Evolutionary conservation across 2,329 filamentous ascomycete species (phyloP).

Genomic region (Sporothrix brasiliensis): DNA sequence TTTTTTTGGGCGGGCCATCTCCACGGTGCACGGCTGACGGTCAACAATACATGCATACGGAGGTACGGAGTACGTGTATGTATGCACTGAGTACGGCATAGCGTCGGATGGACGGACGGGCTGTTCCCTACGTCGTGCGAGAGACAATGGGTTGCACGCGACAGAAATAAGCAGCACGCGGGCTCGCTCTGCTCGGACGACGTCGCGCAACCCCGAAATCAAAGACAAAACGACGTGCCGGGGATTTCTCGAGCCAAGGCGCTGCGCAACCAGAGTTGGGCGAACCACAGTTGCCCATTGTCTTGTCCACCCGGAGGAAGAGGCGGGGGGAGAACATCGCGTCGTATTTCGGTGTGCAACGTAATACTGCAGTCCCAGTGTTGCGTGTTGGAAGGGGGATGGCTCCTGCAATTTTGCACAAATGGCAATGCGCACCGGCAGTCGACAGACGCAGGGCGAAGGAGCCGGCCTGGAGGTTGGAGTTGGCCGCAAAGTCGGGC

Average conservation of each 20-base stretch:
- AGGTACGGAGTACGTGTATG: too few relatives aligned
- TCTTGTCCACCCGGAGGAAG: background rate
- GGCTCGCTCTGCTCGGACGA: conserved; percentile 2
- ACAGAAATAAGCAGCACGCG: too few relatives aligned
- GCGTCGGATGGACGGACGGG: conserved; percentile 12
- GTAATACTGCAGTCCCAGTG: conserved; percentile 5
- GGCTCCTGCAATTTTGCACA: conserved; percentile 18
- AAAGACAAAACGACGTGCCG: conserved; percentile 1
- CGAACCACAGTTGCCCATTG: background rate
- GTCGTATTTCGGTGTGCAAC: conserved; percentile 4
- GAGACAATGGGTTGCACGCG: too few relatives aligned
- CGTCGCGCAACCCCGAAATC: conserved; percentile 12
- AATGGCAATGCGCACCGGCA: conserved; percentile 23
- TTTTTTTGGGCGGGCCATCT: background rate
- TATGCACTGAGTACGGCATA: background rate
- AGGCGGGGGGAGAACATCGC: background rate
- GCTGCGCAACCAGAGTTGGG: conserved; percentile 7
- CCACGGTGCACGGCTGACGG: background rate
- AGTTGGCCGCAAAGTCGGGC: background rate
- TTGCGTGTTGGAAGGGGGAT: background rate
- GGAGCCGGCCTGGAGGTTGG: background rate
- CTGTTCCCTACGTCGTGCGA: background rate
- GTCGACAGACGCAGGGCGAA: background rate
- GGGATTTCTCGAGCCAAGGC: conserved; percentile 14
- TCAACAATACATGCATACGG: too few relatives aligned